These are phyloP conservation scores for Bruguiera hainesii DNA, from an alignment of 441 rosid species.

Conservation along the genomic window DNA sequence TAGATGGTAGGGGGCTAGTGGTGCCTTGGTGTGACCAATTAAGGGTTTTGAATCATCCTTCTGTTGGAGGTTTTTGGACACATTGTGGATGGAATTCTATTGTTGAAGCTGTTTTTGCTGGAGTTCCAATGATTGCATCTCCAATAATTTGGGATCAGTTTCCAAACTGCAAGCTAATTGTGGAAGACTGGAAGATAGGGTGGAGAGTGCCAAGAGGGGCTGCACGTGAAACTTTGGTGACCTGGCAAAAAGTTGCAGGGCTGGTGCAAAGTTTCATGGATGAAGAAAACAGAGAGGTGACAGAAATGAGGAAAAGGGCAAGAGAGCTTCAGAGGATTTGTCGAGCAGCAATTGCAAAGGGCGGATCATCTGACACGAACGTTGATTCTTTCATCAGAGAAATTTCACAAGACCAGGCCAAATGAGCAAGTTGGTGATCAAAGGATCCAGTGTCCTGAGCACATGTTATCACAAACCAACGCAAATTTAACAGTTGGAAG, in stretches of 20 bases:
- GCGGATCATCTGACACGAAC: conserved; percentile 28
- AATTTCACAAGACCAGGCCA: conserved; percentile 10
- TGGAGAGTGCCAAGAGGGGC: conserved; percentile 10
- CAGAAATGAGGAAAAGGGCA: conserved; percentile 26
- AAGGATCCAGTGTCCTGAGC: no score
- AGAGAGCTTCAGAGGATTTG: conserved; percentile 23
- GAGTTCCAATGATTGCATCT: conserved; percentile 38
- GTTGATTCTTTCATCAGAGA: conserved; percentile 24
- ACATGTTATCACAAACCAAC: no score
- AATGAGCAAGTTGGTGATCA: not conserved
- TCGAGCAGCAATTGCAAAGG: conserved; percentile 17
- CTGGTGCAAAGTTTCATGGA: conserved; percentile 31
- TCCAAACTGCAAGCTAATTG: conserved; percentile 29
- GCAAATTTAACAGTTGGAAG: no score
- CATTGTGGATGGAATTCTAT: conserved; percentile 61
- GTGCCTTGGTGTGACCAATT: conserved; percentile 62
- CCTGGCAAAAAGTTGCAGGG: conserved; percentile 15
- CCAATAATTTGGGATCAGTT: conserved; percentile 41
- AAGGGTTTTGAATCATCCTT: conserved; percentile 36
- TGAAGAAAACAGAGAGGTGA: conserved; percentile 22
- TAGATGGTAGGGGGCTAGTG: conserved; percentile 26
- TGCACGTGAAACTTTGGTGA: conserved; percentile 7
- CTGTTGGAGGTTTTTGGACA: conserved; percentile 51
- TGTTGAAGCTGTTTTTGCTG: conserved; percentile 41
- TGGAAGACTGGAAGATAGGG: conserved; percentile 15